These are phyloP conservation scores for Angomonas ambiguus DNA, from an alignment of 208 protist species.

Conservation along the genomic window DNA sequence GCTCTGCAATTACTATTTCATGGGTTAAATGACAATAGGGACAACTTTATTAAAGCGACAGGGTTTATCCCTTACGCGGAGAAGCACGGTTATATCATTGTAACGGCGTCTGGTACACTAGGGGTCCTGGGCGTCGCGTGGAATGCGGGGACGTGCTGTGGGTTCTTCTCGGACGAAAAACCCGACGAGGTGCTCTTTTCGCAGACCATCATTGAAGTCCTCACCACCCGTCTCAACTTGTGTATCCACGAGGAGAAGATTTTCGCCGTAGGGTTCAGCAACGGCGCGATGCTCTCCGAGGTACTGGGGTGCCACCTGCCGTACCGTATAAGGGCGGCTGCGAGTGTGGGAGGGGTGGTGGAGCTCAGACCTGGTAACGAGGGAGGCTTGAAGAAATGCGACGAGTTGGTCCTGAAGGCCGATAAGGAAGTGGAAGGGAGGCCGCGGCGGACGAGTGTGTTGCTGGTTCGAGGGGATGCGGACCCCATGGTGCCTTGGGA, in stretches of 20 bases:
- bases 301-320: constrained; percentile 50
- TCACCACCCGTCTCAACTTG: constrained; percentile 8
- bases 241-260: constrained; percentile 43
- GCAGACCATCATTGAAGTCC: constrained; percentile 22
- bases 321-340: constrained; percentile 33
- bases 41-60: constrained; percentile 42
- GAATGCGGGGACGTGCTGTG: constrained; percentile 73
- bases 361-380: constrained; percentile 54
- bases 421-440: background rate
- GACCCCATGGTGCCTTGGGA: constrained; percentile 62
- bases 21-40: constrained; percentile 61
- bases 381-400: constrained; percentile 39
- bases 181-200: constrained; percentile 60
- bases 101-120: constrained; percentile 49
- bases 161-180: constrained; percentile 25
- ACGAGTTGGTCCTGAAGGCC: constrained; percentile 12
- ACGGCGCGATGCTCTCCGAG: constrained; percentile 74
- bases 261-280: constrained; percentile 74
- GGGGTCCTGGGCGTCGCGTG: constrained; percentile 57
- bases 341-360: constrained; percentile 58
- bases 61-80: constrained; percentile 50
- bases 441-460: constrained; percentile 28
- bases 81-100: constrained; percentile 44
- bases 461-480: constrained; percentile 65
- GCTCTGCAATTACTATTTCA: constrained; percentile 60